Evolutionary conservation across 2,329 filamentous ascomycete species (phyloP).

Genomic region (Scolecobasidium constrictum): DNA sequence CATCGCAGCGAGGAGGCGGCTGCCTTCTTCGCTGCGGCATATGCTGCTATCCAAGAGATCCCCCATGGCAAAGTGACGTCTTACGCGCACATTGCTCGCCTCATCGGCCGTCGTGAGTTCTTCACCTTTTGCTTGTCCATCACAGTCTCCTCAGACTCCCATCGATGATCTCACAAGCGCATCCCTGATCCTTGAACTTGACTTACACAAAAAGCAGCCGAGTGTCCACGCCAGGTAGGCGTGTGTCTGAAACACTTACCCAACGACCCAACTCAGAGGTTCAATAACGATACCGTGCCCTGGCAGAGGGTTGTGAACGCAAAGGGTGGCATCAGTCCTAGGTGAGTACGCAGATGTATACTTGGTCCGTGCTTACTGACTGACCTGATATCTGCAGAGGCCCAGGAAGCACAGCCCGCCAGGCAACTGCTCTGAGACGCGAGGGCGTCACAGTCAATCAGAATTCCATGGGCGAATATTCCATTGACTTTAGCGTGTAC

Average conservation of each 20-base stretch:
- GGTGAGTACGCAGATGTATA: slow-evolving; percentile 39
- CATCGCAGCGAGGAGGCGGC: slow-evolving; percentile 59
- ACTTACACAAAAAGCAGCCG: slow-evolving; percentile 8
- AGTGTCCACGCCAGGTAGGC: slow-evolving; percentile 61
- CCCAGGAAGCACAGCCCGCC: slow-evolving; percentile 32
- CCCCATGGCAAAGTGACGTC: slow-evolving; percentile 74
- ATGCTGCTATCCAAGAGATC: slow-evolving; percentile 74
- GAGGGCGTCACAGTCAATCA: slow-evolving; percentile 38
- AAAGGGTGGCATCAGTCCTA: slow-evolving; percentile 74
- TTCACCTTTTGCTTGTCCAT: background rate
- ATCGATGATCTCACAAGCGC: too few relatives aligned
- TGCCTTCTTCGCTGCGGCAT: slow-evolving; percentile 68
- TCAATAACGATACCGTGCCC: slow-evolving; percentile 70
- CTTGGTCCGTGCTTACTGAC: slow-evolving; percentile 3
- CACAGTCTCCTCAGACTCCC: background rate
- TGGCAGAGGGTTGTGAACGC: slow-evolving; percentile 86
- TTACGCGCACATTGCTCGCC: slow-evolving; percentile 69
- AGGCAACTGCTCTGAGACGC: slow-evolving; percentile 33
- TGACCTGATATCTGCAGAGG: slow-evolving; percentile 24
- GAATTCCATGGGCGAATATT: slow-evolving; percentile 35
- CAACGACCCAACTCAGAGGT: slow-evolving; percentile 37
- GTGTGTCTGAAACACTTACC: slow-evolving; percentile 78
- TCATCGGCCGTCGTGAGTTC: slow-evolving; percentile 60
- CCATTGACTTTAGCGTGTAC: slow-evolving; percentile 32
- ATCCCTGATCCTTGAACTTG: background rate